Conservation (phyloP, 2,329 filamentous ascomycete genomes). For the Coccinonectria pachysandricola region DNA sequence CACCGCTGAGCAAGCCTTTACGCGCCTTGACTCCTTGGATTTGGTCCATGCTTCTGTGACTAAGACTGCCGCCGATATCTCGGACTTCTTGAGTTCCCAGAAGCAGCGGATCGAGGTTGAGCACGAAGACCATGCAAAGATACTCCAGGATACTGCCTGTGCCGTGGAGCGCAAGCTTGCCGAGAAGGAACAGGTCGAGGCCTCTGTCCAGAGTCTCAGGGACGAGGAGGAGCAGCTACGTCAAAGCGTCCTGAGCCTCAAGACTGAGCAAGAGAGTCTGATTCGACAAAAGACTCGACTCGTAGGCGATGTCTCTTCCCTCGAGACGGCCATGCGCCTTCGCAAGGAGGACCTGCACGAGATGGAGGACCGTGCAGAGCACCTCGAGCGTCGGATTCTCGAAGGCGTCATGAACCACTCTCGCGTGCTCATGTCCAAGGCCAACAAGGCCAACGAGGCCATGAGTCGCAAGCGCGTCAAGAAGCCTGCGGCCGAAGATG, state of each 20-base stretch:
- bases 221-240: constrained; percentile 45
- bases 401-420: constrained; percentile 97
- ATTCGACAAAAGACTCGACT: constrained; percentile 68
- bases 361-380: constrained; percentile 84
- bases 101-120: constrained; percentile 65
- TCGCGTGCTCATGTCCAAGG: constrained; percentile 70
- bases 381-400: constrained; percentile 81
- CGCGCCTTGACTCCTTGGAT: constrained; percentile 73
- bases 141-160: constrained; percentile 68
- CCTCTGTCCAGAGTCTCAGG: constrained; percentile 39
- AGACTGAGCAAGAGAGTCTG: constrained; percentile 64
- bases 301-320: constrained; percentile 74
- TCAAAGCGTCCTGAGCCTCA: constrained; percentile 46
- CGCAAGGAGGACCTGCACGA: constrained; percentile 82
- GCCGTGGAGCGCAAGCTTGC: constrained; percentile 67
- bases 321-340: constrained; percentile 82
- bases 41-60: constrained; percentile 83
- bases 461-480: constrained; percentile 50
- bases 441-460: constrained; percentile 39
- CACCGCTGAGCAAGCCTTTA: constrained; percentile 57
- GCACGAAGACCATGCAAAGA: constrained; percentile 67
- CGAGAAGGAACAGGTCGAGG: constrained; percentile 53
- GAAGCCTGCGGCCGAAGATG: constrained; percentile 23
- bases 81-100: constrained; percentile 69
- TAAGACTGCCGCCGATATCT: constrained; percentile 73